These are phyloP conservation scores for Colletotrichum echinochloae DNA, from an alignment of 2,329 filamentous ascomycete genomes.

Conservation along the genomic window DNA sequence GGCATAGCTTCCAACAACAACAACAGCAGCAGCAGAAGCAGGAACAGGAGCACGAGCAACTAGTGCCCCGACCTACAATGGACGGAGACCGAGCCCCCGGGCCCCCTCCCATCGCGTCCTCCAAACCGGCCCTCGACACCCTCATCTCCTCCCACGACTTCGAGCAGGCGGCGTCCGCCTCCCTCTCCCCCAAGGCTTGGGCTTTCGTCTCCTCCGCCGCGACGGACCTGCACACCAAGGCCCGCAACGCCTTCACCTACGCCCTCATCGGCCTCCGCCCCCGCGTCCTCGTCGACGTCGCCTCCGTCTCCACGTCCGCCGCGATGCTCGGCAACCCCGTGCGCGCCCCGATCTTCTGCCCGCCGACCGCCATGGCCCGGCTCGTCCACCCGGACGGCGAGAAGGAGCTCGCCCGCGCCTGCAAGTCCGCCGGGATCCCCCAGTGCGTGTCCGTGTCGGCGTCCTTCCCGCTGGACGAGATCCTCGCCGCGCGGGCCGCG, in stretches of 20 bases:
- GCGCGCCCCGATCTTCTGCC: constrained; percentile 70
- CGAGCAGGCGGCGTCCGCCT: constrained; percentile 64
- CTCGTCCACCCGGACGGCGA: constrained; percentile 75
- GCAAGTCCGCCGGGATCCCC: constrained; percentile 59
- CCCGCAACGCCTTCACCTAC: constrained; percentile 66
- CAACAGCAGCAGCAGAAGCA: constrained; percentile 45
- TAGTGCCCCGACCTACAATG: neutral
- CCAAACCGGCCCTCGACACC: constrained; percentile 63
- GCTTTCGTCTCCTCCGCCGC: constrained; percentile 76
- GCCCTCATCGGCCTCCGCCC: constrained; percentile 69
- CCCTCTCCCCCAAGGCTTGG: constrained; percentile 73
- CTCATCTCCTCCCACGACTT: constrained; percentile 72
- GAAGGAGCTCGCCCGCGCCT: constrained; percentile 41
- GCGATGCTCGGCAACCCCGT: constrained; percentile 66
- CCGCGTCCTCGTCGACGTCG: constrained; percentile 68
- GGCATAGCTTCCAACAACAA: neutral
- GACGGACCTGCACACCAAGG: constrained; percentile 69
- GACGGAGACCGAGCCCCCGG: constrained; percentile 3
- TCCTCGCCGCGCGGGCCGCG: constrained; percentile 47
- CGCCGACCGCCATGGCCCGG: constrained; percentile 73
- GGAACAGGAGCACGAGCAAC: constrained; percentile 45
- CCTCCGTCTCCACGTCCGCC: constrained; percentile 60
- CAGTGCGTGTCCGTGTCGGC: constrained; percentile 73
- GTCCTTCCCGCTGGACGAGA: constrained; percentile 67
- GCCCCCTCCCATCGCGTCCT: neutral